Percentiles rank a stretch among this genome's conserved stretches.
Evolutionary conservation across 345 rosid genomes (phyloP).

Genomic region (Eutrema heterophyllum): DNA sequence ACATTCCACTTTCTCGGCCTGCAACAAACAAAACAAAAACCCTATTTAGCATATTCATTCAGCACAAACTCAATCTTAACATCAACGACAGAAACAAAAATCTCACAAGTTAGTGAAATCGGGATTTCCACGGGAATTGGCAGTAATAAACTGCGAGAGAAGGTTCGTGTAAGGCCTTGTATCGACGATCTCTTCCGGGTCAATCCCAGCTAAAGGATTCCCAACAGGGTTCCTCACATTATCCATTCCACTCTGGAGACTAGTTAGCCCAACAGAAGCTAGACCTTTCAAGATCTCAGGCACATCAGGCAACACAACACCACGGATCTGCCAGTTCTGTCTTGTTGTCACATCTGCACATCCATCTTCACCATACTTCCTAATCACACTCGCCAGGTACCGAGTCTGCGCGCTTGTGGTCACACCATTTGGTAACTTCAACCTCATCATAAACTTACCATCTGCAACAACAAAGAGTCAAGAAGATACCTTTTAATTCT

Average conservation of each 20-base stretch:
- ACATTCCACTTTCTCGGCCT: slow-evolving; percentile 99
- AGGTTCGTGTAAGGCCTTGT: slow-evolving; percentile 80
- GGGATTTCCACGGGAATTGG: slow-evolving; percentile 67
- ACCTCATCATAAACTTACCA: slow-evolving; percentile 97
- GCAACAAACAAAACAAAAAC: slow-evolving; percentile 10
- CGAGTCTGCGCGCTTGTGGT: slow-evolving; percentile 86
- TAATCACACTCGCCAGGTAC: slow-evolving; percentile 79
- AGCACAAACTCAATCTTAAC: neutral
- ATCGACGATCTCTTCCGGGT: slow-evolving; percentile 80
- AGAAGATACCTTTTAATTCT: neutral
- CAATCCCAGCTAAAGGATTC: slow-evolving; percentile 90
- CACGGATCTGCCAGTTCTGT: slow-evolving; percentile 98
- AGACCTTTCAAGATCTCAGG: slow-evolving; percentile 82
- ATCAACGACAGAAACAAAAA: neutral
- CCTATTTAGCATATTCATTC: slow-evolving; percentile 2
- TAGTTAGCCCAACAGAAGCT: slow-evolving; percentile 72
- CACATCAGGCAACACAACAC: slow-evolving; percentile 83
- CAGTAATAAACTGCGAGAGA: slow-evolving; percentile 73
- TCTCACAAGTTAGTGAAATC: slow-evolving; percentile 74
- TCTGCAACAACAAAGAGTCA: slow-evolving; percentile 37
- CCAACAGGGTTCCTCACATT: slow-evolving; percentile 97
- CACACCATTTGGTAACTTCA: slow-evolving; percentile 93
- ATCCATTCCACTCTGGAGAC: slow-evolving; percentile 98
- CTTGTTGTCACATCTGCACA: slow-evolving; percentile 93
- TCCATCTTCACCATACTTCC: slow-evolving; percentile 87